These are phyloP conservation scores for Penicillium steckii DNA, from an alignment of 495 filamentous ascomycete species.

Conservation along the genomic window DNA sequence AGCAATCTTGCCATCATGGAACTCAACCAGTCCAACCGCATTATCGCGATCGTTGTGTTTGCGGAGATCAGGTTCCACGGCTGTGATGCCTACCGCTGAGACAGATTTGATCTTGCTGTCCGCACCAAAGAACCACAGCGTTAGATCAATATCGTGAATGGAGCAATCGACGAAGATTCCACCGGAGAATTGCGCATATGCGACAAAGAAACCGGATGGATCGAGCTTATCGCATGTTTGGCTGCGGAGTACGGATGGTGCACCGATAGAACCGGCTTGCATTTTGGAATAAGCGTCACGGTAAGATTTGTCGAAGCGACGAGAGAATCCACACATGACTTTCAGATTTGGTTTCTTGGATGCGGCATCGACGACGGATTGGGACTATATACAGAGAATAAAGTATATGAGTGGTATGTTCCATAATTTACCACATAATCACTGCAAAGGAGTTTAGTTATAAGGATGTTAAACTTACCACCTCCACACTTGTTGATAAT, in stretches of 20 bases:
- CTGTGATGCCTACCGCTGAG: constrained; percentile 50
- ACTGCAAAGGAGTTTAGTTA: too few relatives aligned
- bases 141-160: constrained; percentile 58
- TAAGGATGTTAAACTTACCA: constrained; percentile 37
- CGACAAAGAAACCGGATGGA: constrained; percentile 52
- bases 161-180: constrained; percentile 60
- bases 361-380: constrained; percentile 52
- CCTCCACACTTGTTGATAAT: constrained; percentile 47
- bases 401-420: neutral
- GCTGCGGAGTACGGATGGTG: constrained; percentile 48
- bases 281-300: constrained; percentile 49
- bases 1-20: constrained; percentile 56
- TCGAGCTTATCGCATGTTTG: constrained; percentile 59
- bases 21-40: constrained; percentile 60
- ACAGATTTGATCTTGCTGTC: constrained; percentile 44
- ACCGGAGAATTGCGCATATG: constrained; percentile 51
- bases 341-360: constrained; percentile 38
- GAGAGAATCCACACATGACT: constrained; percentile 58
- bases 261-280: constrained; percentile 45
- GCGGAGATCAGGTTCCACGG: constrained; percentile 54
- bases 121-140: constrained; percentile 55
- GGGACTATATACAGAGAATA: constrained; percentile 26
- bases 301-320: constrained; percentile 56
- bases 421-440: too few relatives aligned
- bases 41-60: constrained; percentile 59